A percentile compares a stretch with the other conserved stretches of the same genome.
These are phyloP conservation scores for Populus pruinosa DNA, from an alignment of 345 rosid genomes.

Conservation along the genomic window DNA sequence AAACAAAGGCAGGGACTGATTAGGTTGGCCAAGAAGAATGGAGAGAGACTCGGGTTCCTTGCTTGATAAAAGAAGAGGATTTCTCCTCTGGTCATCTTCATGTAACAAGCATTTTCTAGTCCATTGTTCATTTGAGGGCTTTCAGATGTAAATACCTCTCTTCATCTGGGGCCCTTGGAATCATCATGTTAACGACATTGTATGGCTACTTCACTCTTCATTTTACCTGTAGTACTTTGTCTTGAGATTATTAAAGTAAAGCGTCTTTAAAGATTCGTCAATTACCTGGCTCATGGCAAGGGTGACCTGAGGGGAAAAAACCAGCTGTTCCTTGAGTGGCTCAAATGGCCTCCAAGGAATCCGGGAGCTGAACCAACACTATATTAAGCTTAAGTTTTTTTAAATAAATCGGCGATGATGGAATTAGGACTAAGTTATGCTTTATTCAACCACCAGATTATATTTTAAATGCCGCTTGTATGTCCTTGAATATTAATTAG, in stretches of 20 bases:
- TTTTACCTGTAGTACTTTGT: conserved; percentile 12
- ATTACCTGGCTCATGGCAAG: too few relatives aligned
- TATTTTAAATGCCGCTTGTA: too few relatives aligned
- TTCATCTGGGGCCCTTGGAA: conserved; percentile 14
- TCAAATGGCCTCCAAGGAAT: background rate
- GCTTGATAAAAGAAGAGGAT: conserved; percentile 37
- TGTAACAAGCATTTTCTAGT: conserved; percentile 4
- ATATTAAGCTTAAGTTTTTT: too few relatives aligned
- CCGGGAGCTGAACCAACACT: background rate
- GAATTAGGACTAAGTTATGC: background rate
- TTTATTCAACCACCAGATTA: background rate
- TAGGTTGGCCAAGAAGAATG: conserved; percentile 95
- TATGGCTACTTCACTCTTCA: conserved; percentile 7
- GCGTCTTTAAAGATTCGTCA: background rate
- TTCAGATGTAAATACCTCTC: conserved; percentile 10
- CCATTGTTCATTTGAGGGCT: conserved; percentile 8
- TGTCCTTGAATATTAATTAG: too few relatives aligned
- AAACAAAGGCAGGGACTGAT: conserved; percentile 97
- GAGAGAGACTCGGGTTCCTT: conserved; percentile 90
- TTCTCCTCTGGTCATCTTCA: background rate
- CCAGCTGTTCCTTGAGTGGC: background rate
- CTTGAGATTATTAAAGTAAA: background rate
- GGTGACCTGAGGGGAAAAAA: background rate
- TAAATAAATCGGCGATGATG: too few relatives aligned
- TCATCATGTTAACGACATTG: conserved; percentile 11